A percentile compares a stretch with the other conserved stretches of the same genome.
These are phyloP conservation scores for Candida glaebosa DNA, from an alignment of 805 yeast genomes.

Conservation along the genomic window DNA sequence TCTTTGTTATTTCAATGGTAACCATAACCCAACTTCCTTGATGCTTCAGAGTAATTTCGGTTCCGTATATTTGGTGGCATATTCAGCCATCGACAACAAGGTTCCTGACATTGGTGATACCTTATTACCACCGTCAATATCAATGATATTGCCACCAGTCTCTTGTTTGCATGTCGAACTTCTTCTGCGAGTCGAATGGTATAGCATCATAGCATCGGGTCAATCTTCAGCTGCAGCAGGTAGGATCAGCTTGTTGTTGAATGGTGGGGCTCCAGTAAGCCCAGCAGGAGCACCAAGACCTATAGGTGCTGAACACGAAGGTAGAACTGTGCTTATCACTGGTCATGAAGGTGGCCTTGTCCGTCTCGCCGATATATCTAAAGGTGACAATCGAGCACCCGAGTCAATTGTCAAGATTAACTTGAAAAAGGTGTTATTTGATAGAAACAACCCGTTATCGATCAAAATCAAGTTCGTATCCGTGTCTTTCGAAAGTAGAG, in stretches of 20 bases:
- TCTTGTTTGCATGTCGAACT: conserved; percentile 48
- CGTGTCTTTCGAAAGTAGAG: conserved; percentile 74
- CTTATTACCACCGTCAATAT: conserved; percentile 74
- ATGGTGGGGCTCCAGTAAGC: conserved; percentile 78
- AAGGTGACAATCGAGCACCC: conserved; percentile 51
- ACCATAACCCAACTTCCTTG: conserved; percentile 69
- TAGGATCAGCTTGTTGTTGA: conserved; percentile 45
- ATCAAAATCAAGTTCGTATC: conserved; percentile 57
- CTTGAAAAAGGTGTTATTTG: conserved; percentile 30
- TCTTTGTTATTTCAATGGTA: conserved; percentile 77
- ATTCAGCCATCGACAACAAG: conserved; percentile 34
- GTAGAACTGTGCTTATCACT: conserved; percentile 55
- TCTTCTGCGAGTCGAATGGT: conserved; percentile 68
- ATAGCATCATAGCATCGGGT: conserved; percentile 57
- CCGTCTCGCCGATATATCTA: conserved; percentile 79
- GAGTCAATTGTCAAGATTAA: conserved; percentile 31
- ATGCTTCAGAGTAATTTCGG: conserved; percentile 61
- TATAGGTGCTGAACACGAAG: conserved; percentile 39
- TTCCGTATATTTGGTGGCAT: conserved; percentile 57
- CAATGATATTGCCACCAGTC: conserved; percentile 74
- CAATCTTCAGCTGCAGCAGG: conserved; percentile 38
- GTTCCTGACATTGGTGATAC: conserved; percentile 21
- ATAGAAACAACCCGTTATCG: conserved; percentile 25
- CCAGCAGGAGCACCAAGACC: conserved; percentile 21
- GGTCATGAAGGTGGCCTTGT: conserved; percentile 87